Evolutionary conservation across 148 eudicot genomes (phyloP).

Genomic region (Heliosperma pusillum): DNA sequence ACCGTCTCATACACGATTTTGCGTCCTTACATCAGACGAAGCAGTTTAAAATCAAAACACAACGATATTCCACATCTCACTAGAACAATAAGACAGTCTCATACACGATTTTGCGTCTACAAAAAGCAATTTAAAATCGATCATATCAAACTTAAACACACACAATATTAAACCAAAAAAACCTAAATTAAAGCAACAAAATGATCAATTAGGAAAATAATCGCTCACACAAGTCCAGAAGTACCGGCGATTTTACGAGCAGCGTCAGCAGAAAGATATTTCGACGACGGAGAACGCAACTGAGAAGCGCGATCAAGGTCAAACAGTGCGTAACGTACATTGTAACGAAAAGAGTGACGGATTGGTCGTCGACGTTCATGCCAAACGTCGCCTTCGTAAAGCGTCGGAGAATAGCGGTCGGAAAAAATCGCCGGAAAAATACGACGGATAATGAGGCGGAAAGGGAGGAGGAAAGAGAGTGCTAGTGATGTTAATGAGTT

Average conservation of each 20-base stretch:
- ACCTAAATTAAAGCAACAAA: not conserved
- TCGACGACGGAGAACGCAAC: slow-evolving; percentile 26
- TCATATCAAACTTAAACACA: too few species aligned
- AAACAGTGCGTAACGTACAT: slow-evolving; percentile 73
- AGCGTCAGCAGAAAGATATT: slow-evolving; percentile 50
- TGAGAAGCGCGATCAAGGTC: slow-evolving; percentile 54
- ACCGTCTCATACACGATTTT: too few species aligned
- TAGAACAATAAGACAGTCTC: too few species aligned
- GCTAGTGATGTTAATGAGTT: not conserved
- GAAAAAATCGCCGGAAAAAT: not conserved
- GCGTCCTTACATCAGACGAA: too few species aligned
- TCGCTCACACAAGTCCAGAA: slow-evolving; percentile 64
- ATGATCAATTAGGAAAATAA: not conserved
- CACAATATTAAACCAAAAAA: not conserved
- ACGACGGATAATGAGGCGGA: slow-evolving; percentile 12
- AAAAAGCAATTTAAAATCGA: too few species aligned
- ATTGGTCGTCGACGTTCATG: slow-evolving; percentile 89
- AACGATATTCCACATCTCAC: too few species aligned
- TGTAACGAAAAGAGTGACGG: slow-evolving; percentile 68
- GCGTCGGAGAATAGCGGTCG: slow-evolving; percentile 19
- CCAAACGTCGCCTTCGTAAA: slow-evolving; percentile 80
- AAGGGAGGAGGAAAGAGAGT: not conserved
- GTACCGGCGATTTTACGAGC: slow-evolving; percentile 54
- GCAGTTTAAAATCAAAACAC: too few species aligned
- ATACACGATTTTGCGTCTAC: too few species aligned